Evolutionary conservation across 306 rosid species (phyloP).

Genomic region (Rosa lucieae): DNA sequence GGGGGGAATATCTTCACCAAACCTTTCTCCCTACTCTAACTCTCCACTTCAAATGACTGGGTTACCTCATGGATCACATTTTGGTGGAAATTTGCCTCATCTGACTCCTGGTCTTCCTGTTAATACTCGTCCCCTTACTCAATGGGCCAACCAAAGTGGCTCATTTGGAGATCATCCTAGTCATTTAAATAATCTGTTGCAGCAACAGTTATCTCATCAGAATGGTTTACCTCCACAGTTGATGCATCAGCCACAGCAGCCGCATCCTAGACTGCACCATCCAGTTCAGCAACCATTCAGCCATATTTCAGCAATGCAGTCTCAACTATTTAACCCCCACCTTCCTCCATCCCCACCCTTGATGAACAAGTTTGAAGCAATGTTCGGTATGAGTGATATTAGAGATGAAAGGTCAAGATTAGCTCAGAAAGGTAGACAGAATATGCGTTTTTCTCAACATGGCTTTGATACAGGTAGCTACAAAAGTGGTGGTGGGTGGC

Average conservation of each 20-base stretch:
- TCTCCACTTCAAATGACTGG: constrained; percentile 53
- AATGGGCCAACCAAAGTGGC: constrained; percentile 54
- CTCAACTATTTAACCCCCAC: constrained; percentile 51
- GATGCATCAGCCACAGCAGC: constrained; percentile 56
- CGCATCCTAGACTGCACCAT: constrained; percentile 54
- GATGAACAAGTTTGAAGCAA: constrained; percentile 68
- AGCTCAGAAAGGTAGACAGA: constrained; percentile 58
- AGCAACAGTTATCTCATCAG: constrained; percentile 54
- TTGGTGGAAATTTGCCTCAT: constrained; percentile 59
- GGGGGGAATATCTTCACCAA: constrained; percentile 50
- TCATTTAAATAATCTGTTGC: constrained; percentile 45
- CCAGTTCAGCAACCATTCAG: constrained; percentile 50
- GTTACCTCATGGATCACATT: constrained; percentile 45
- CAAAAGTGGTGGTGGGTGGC: constrained; percentile 70
- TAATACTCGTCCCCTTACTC: constrained; percentile 44
- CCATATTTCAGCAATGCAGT: constrained; percentile 48
- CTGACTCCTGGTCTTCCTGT: constrained; percentile 36
- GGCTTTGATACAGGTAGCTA: constrained; percentile 58
- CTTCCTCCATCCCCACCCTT: constrained; percentile 60
- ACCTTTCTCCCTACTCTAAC: constrained; percentile 44
- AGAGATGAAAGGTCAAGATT: constrained; percentile 78
- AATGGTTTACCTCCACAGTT: constrained; percentile 59
- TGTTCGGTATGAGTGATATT: constrained; percentile 70
- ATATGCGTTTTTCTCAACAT: constrained; percentile 54
- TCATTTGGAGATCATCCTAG: constrained; percentile 54